Evolutionary conservation across 1,139 yeast genomes (phyloP).

Genomic region (Candida sp.): DNA sequence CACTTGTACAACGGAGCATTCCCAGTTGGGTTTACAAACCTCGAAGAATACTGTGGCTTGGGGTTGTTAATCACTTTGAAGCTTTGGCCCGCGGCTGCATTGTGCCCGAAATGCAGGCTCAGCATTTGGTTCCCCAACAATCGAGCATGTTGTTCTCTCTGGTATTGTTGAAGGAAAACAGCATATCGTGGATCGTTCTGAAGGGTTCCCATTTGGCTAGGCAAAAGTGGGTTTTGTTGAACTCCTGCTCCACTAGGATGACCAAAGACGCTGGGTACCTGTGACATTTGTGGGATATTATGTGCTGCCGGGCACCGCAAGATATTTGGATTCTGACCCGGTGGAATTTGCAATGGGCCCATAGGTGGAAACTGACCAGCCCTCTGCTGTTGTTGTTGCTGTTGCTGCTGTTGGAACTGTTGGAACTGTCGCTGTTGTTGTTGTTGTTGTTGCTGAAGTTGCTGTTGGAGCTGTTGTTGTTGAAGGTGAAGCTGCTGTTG

Average conservation of each 20-base stretch:
- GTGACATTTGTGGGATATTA: background rate
- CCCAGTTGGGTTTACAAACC: slow-evolving; percentile 14
- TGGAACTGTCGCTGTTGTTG: background rate
- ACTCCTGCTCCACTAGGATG: background rate
- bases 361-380: too few species aligned
- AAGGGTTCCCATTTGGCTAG: background rate
- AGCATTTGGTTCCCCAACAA: background rate
- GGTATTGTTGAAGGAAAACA: background rate
- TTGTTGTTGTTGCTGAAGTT: background rate
- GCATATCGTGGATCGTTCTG: background rate
- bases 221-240: background rate
- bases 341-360: background rate
- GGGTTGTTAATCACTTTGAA: slow-evolving; percentile 11
- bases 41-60: slow-evolving; percentile 9
- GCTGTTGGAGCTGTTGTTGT: background rate
- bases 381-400: background rate
- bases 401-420: background rate
- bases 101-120: background rate
- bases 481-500: background rate
- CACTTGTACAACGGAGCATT: slow-evolving; percentile 31
- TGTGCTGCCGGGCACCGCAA: background rate
- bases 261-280: background rate
- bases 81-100: background rate
- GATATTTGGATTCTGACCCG: background rate
- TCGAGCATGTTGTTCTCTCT: background rate